A percentile compares a stretch with the other conserved stretches of the same genome.
phyloP scores from a whole-genome alignment of 768 basidiomycete genomes.

The Rhizopogon roseolus region DNA sequence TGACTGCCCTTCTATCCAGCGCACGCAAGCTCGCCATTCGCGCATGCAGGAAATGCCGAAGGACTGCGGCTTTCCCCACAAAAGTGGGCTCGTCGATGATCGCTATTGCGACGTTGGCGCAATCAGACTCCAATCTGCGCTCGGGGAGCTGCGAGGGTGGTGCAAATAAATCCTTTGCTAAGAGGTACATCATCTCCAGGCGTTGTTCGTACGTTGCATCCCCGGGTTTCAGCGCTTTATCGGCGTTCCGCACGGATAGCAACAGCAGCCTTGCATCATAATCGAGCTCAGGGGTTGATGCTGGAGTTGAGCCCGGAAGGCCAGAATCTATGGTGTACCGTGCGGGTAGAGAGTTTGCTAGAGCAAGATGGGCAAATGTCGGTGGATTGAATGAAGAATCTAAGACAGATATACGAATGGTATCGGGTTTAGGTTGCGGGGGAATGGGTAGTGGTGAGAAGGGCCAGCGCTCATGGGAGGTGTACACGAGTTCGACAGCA shows the following conservation, averaged over 20 bases:
- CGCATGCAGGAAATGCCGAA: slow-evolving; percentile 47
- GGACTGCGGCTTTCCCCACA: slow-evolving; percentile 66
- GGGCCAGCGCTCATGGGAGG: slow-evolving; percentile 65
- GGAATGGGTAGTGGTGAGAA: slow-evolving; percentile 20
- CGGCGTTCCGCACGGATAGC: slow-evolving; percentile 82
- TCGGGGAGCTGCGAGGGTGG: not conserved
- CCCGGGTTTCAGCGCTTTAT: slow-evolving; percentile 66
- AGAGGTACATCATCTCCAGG: slow-evolving; percentile 80
- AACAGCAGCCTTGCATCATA: slow-evolving; percentile 78
- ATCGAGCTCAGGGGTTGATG: slow-evolving; percentile 16
- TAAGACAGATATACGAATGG: slow-evolving; percentile 63
- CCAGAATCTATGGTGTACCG: not conserved
- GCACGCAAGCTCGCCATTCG: slow-evolving; percentile 10
- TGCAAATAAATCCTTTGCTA: slow-evolving; percentile 43
- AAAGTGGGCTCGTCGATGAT: slow-evolving; percentile 88
- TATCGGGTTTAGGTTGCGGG: slow-evolving; percentile 3
- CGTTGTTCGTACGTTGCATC: slow-evolving; percentile 78
- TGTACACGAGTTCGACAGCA: slow-evolving; percentile 55
- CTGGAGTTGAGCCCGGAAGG: not conserved
- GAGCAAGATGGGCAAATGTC: slow-evolving; percentile 76
- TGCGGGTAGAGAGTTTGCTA: slow-evolving; percentile 44
- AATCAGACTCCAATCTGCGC: not conserved
- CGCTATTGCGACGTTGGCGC: slow-evolving; percentile 64
- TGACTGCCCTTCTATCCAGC: slow-evolving; percentile 13
- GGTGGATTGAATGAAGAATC: slow-evolving; percentile 96